These are phyloP conservation scores for Jasminum sambac DNA, from an alignment of 257 asterid genomes.

Conservation along the genomic window DNA sequence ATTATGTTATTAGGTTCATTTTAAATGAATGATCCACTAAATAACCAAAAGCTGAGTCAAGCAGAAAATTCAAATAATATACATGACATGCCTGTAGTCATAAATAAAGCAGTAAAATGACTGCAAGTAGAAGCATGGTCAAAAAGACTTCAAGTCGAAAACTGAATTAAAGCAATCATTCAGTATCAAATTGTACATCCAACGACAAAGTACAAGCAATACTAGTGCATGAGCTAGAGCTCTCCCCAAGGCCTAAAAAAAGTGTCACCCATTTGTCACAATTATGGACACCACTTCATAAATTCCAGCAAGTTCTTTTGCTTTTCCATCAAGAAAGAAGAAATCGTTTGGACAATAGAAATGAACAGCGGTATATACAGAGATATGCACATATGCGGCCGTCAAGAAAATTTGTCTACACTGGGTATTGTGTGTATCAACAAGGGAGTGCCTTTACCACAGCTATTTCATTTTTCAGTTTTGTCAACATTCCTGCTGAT, in stretches of 20 bases:
- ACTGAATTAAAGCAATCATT: neutral
- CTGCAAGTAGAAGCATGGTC: neutral
- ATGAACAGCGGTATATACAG: neutral
- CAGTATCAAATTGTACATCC: slow-evolving; percentile 11
- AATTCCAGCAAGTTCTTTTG: slow-evolving; percentile 5
- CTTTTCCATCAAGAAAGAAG: neutral
- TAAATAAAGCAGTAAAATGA: neutral
- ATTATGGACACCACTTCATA: neutral
- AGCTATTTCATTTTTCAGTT: neutral
- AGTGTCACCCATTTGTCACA: neutral
- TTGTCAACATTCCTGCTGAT: slow-evolving; percentile 4
- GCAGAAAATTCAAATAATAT: neutral
- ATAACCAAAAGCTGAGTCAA: slow-evolving; percentile 9
- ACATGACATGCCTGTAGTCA: slow-evolving; percentile 8
- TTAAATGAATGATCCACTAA: slow-evolving; percentile 15
- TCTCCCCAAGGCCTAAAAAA: neutral
- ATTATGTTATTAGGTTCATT: slow-evolving; percentile 7
- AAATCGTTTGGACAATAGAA: neutral
- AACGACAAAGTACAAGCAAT: neutral
- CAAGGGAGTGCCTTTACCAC: slow-evolving; percentile 4
- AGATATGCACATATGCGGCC: neutral
- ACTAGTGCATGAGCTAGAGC: slow-evolving; percentile 1
- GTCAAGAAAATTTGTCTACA: neutral
- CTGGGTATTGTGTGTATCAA: slow-evolving; percentile 13
- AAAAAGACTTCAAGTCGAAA: too few species aligned